These are phyloP conservation scores for Datisca glomerata DNA, from an alignment of 306 rosid species.

Conservation along the genomic window DNA sequence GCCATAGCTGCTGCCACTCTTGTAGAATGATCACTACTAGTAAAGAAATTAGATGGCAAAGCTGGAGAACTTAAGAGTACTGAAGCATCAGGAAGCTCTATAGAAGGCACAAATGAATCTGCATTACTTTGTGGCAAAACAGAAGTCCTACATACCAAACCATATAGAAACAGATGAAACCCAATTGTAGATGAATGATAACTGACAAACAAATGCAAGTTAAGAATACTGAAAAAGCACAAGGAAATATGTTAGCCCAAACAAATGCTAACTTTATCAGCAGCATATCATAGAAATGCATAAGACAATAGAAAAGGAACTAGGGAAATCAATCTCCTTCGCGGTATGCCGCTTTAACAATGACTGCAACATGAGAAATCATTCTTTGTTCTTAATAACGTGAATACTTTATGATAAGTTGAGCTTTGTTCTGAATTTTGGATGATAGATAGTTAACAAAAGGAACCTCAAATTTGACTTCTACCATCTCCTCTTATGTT, in stretches of 20 bases:
- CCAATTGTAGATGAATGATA: not conserved
- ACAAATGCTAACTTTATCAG: not conserved
- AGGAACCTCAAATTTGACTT: no score
- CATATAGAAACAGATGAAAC: conserved; percentile 1
- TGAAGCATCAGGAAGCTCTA: conserved; percentile 86
- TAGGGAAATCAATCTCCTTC: not conserved
- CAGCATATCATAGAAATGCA: not conserved
- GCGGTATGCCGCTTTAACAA: not conserved
- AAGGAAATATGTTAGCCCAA: no score
- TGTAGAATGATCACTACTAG: conserved; percentile 48
- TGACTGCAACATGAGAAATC: not conserved
- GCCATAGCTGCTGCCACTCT: conserved; percentile 68
- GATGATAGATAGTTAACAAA: no score
- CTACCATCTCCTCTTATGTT: no score
- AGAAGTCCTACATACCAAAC: conserved; percentile 16
- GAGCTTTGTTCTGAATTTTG: no score
- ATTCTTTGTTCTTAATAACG: not conserved
- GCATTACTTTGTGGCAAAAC: conserved; percentile 23
- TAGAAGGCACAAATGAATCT: conserved; percentile 20
- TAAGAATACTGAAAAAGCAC: not conserved
- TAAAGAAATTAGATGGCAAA: conserved; percentile 28
- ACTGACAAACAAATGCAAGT: not conserved
- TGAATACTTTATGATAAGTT: conserved; percentile 1
- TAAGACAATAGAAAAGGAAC: not conserved
- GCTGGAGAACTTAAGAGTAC: conserved; percentile 58